Evolutionary conservation across 2,329 filamentous ascomycete species (phyloP), one percentile per base, ranked within the genome.

Genomic region (Diaporthe destruens): DNA sequence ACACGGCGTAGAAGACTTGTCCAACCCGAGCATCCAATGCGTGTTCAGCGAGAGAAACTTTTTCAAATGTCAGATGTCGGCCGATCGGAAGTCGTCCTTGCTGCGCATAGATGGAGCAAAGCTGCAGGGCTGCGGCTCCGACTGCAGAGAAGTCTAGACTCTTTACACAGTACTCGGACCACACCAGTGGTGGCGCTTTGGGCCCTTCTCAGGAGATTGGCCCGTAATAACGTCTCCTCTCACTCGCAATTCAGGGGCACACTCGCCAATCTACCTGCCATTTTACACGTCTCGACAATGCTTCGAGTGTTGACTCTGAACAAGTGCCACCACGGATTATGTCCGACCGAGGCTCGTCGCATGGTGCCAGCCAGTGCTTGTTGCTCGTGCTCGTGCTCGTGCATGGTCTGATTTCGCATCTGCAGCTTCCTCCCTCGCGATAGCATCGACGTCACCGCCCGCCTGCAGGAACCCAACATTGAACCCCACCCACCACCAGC

Each of bases 171-270:
- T 29, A 29, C 29, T 23, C 42, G 29, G 47, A 68, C 69, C 72
- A 73, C 68, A 73, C 68, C 72, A 67, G 39, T 61, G 42, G 63
- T 66, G 59, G 44, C 36, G 61, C 67, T 59, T 69, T 59, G 54
- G 51, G 29, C 67, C 42, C 14, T 69, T 49, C 34, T 36, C 25
- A 36, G 63, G 47, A 49, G 54, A 16, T 14, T 55, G 72, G 56
- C 72, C 72, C 72, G 55, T 73, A 63, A 54, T 71, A 55, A 44
- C 56, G 54, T 56, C 47, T 49, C 59, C 61, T 68, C 51, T 20
- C 54, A 34, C 55, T 56, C 47, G 32, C 7, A 34, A 51, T 34
- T 72, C 72, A 74, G 72, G 72, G 72, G 56, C 18, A 49, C 6
- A 49, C 44, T 65, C 23, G 54, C 63, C 53, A 66, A 66, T 66